A percentile compares a stretch with the other conserved stretches of the same genome.
These are phyloP conservation scores for Fusarium sp. DNA, from an alignment of 2,329 filamentous ascomycete genomes.

Conservation along the genomic window DNA sequence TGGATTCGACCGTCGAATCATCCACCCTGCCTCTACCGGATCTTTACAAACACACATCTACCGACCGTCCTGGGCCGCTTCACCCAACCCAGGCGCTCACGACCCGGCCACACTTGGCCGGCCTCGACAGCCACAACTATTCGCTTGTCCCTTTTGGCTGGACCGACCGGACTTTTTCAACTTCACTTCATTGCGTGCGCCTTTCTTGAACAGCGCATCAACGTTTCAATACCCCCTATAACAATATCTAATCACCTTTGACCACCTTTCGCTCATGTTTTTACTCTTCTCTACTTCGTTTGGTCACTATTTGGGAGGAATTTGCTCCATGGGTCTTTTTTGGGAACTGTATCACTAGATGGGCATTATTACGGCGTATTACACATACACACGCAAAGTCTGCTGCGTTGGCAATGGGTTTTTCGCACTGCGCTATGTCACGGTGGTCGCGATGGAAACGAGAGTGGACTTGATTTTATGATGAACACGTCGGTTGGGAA, in stretches of 20 bases:
- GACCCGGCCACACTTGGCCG: conserved; percentile 23
- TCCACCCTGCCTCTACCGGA: conserved; percentile 40
- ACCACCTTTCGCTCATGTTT: conserved; percentile 12
- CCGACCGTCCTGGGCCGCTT: conserved; percentile 13
- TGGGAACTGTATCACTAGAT: conserved; percentile 51
- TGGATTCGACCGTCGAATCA: conserved; percentile 42
- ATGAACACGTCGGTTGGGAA: conserved; percentile 50
- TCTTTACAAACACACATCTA: conserved; percentile 12
- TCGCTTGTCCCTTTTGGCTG: conserved; percentile 45
- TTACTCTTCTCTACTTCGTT: conserved; percentile 33
- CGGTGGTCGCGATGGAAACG: conserved; percentile 18
- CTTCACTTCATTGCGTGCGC: conserved; percentile 43
- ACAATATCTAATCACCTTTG: conserved; percentile 44
- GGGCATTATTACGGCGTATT: conserved; percentile 50
- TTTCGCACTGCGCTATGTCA: conserved; percentile 15
- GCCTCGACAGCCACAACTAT: conserved; percentile 30
- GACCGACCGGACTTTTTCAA: conserved; percentile 45
- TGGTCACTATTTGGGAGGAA: conserved; percentile 43
- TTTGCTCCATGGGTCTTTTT: conserved; percentile 39
- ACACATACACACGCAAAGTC: conserved; percentile 42
- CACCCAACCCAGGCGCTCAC: conserved; percentile 22
- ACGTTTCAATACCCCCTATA: conserved; percentile 44
- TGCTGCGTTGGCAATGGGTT: conserved; percentile 25
- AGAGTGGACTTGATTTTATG: conserved; percentile 40
- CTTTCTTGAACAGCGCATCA: conserved; percentile 26